Conservation (phyloP, 2,329 filamentous ascomycete species). For the Penicillium polonicum region DNA sequence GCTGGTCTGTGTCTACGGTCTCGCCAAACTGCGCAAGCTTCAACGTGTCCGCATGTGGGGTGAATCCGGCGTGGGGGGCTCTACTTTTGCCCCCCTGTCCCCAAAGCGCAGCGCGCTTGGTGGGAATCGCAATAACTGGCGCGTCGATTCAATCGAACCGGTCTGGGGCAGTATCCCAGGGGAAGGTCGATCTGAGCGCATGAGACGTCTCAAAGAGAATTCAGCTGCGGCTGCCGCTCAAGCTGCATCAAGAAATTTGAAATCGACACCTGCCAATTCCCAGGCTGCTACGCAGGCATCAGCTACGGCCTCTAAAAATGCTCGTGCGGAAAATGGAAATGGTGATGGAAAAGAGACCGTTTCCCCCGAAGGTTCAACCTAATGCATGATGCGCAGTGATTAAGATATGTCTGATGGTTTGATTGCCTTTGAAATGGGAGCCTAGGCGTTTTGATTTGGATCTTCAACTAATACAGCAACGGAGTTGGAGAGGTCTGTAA, state of each 20-base stretch:
- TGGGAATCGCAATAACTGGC: conserved; percentile 41
- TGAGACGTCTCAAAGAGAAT: conserved; percentile 38
- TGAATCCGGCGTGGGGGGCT: conserved; percentile 47
- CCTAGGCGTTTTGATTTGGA: conserved; percentile 7
- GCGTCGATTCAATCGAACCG: conserved; percentile 45
- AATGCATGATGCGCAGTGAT: neutral
- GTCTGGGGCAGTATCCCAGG: conserved; percentile 41
- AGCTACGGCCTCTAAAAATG: neutral
- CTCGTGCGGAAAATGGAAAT: conserved; percentile 1
- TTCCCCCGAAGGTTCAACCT: neutral
- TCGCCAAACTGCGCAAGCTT: conserved; percentile 78
- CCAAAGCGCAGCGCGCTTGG: conserved; percentile 24
- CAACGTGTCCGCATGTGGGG: conserved; percentile 87
- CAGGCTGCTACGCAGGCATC: conserved; percentile 12
- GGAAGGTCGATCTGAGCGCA: conserved; percentile 38
- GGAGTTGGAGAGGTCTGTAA: conserved; percentile 7
- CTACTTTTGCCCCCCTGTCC: conserved; percentile 29
- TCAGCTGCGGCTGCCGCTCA: conserved; percentile 26
- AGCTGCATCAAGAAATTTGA: conserved; percentile 15
- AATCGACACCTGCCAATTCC: conserved; percentile 5
- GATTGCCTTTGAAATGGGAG: neutral
- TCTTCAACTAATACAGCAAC: conserved; percentile 4
- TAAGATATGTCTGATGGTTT: neutral
- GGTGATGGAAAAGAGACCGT: conserved; percentile 3
- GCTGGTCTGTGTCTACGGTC: conserved; percentile 77